A percentile compares a stretch with the other conserved stretches of the same genome.
phyloP scores from a whole-genome alignment of 2,329 filamentous ascomycete species.

The Elsinoe perseae region DNA sequence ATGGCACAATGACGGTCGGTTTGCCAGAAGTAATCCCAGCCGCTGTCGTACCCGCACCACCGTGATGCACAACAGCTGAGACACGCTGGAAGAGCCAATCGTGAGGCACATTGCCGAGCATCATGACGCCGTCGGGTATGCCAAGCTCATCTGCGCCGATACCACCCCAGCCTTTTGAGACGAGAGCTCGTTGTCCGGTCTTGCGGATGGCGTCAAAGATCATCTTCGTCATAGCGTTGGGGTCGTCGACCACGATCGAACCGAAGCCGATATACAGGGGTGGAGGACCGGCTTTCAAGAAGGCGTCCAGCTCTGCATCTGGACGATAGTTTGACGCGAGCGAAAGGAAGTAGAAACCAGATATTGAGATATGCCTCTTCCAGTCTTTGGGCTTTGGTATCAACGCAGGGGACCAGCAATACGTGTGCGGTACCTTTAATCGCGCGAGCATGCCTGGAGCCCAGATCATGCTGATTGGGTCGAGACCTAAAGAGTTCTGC shows the following conservation, averaged over 20 bases:
- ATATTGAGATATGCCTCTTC: slow-evolving; percentile 62
- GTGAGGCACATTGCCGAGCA: slow-evolving; percentile 50
- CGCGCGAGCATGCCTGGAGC: slow-evolving; percentile 72
- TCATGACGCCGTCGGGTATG: slow-evolving; percentile 40
- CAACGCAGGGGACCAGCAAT: slow-evolving; percentile 80
- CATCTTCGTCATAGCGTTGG: slow-evolving; percentile 59
- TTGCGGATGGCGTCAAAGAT: slow-evolving; percentile 62
- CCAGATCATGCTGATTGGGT: slow-evolving; percentile 71
- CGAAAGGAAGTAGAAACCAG: slow-evolving; percentile 70
- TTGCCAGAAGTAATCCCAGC: slow-evolving; percentile 42
- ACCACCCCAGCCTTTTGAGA: slow-evolving; percentile 50
- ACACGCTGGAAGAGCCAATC: slow-evolving; percentile 54
- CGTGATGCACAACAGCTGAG: slow-evolving; percentile 50
- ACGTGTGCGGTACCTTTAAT: slow-evolving; percentile 77
- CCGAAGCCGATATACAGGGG: slow-evolving; percentile 80
- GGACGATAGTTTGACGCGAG: slow-evolving; percentile 60
- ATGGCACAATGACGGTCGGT: slow-evolving; percentile 48
- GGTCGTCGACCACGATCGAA: slow-evolving; percentile 73
- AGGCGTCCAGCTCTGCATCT: slow-evolving; percentile 56
- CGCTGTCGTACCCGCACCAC: slow-evolving; percentile 52
- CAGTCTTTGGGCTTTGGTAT: slow-evolving; percentile 73
- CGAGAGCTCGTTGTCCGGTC: slow-evolving; percentile 44
- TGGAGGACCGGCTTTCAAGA: slow-evolving; percentile 61
- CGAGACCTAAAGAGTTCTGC: slow-evolving; percentile 62
- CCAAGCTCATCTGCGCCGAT: slow-evolving; percentile 38